These are phyloP conservation scores for Fusarium solani-melongenae DNA, from an alignment of 2,329 filamentous ascomycete genomes.

Conservation along the genomic window DNA sequence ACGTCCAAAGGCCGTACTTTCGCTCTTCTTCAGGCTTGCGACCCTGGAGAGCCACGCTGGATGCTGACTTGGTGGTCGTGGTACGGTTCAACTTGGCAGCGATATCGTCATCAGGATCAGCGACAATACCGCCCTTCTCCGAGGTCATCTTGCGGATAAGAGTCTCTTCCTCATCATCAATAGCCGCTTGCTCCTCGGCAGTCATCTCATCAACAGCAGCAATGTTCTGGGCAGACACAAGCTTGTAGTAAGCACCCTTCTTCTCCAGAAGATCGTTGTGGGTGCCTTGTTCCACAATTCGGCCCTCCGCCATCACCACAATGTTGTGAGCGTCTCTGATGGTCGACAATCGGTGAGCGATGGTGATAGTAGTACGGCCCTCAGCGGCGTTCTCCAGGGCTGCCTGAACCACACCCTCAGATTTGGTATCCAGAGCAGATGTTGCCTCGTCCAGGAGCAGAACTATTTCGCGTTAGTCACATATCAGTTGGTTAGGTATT, in stretches of 20 bases:
- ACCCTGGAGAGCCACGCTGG: constrained; percentile 75
- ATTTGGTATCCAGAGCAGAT: constrained; percentile 91
- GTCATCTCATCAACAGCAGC: constrained; percentile 67
- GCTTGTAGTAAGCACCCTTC: constrained; percentile 80
- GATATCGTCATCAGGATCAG: constrained; percentile 73
- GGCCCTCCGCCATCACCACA: constrained; percentile 86
- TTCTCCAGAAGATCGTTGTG: constrained; percentile 81
- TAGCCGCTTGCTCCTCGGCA: constrained; percentile 61
- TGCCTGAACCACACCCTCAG: constrained; percentile 92
- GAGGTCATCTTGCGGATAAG: constrained; percentile 61
- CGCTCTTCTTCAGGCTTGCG: constrained; percentile 59
- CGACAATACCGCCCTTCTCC: constrained; percentile 54
- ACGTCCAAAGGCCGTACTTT: constrained; percentile 77
- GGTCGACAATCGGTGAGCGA: constrained; percentile 94
- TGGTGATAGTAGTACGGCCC: constrained; percentile 93
- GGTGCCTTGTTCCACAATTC: constrained; percentile 92
- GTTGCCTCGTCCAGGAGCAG: constrained; percentile 95
- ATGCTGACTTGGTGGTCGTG: constrained; percentile 68
- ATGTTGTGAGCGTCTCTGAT: constrained; percentile 97
- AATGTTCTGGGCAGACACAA: constrained; percentile 91
- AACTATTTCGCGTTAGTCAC: constrained; percentile 55
- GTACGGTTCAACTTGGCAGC: constrained; percentile 67
- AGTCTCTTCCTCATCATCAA: constrained; percentile 62
- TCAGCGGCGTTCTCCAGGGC: constrained; percentile 87
- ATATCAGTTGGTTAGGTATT: background rate